Conservation (phyloP, 2,329 filamentous ascomycete species). For the Monosporascus sp. region DNA sequence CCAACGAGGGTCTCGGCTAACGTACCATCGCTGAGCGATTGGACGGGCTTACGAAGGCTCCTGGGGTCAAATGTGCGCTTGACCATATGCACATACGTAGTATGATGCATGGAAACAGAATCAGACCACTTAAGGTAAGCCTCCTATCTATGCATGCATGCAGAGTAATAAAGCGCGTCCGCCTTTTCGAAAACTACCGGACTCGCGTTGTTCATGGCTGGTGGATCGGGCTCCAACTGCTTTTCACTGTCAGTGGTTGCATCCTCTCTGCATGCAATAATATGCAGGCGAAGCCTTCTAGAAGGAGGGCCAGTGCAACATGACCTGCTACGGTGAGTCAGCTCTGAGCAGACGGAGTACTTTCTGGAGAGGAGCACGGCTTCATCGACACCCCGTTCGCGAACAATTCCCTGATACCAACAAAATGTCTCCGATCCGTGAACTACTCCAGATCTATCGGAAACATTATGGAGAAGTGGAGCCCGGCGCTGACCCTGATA, state of each 20-base stretch:
- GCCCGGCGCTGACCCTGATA: too few relatives aligned
- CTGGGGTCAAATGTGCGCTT: too few relatives aligned
- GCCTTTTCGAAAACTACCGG: not conserved
- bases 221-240: not conserved
- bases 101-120: not conserved
- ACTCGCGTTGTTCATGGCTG: not conserved
- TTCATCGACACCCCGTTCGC: too few relatives aligned
- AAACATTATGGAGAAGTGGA: too few relatives aligned
- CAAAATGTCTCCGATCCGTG: too few relatives aligned
- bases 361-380: not conserved
- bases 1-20: not conserved
- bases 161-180: not conserved
- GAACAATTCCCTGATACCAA: too few relatives aligned
- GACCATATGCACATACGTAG: not conserved
- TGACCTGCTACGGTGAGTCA: not conserved
- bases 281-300: not conserved
- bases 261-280: not conserved
- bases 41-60: not conserved
- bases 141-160: not conserved
- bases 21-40: not conserved
- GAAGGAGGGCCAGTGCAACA: not conserved
- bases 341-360: not conserved
- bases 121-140: not conserved
- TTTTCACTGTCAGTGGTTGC: not conserved
- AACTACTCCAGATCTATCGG: too few relatives aligned